phyloP scores from a whole-genome alignment of 2,329 filamentous ascomycete genomes.

The Apiospora koreana region DNA sequence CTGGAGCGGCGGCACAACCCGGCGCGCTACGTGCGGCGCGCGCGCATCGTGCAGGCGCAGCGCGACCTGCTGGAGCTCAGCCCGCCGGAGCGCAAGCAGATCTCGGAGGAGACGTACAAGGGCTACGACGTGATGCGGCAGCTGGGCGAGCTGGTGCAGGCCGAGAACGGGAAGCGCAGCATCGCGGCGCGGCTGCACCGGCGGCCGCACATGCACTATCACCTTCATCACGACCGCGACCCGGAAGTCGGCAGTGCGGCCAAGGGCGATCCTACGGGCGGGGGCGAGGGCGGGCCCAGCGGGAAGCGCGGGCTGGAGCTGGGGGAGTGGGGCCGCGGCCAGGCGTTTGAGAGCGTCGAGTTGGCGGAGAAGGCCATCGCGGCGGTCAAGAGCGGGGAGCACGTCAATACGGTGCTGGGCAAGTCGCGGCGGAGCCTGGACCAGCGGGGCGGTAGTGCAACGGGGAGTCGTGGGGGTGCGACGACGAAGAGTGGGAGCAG shows the following conservation, averaged over 20 bases:
- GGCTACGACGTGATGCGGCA: slow-evolving; percentile 45
- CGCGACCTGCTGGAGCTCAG: slow-evolving; percentile 41
- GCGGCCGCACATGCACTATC: background rate
- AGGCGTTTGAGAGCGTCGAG: slow-evolving; percentile 51
- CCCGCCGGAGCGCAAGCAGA: slow-evolving; percentile 30
- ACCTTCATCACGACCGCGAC: slow-evolving; percentile 1
- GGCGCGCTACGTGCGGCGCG: slow-evolving; percentile 53
- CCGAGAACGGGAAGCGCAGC: slow-evolving; percentile 29
- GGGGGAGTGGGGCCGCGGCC: slow-evolving; percentile 41
- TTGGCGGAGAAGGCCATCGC: slow-evolving; percentile 47
- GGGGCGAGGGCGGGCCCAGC: slow-evolving; percentile 18
- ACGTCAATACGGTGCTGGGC: slow-evolving; percentile 32
- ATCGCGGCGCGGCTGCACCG: slow-evolving; percentile 14
- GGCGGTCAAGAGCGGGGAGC: slow-evolving; percentile 46
- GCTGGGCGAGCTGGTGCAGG: slow-evolving; percentile 40
- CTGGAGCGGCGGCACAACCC: slow-evolving; percentile 52
- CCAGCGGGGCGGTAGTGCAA: background rate
- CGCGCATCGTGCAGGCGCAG: slow-evolving; percentile 60
- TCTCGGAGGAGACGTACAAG: slow-evolving; percentile 34
- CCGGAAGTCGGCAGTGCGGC: too few species aligned
- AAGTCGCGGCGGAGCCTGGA: slow-evolving; percentile 13
- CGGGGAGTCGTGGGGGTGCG: background rate
- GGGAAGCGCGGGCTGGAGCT: slow-evolving; percentile 34
- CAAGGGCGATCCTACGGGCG: background rate
- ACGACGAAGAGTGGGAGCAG: background rate